Base-by-base conservation (phyloP, 805 yeast genomes). In the Kodamaea nitidulidarum region DNA sequence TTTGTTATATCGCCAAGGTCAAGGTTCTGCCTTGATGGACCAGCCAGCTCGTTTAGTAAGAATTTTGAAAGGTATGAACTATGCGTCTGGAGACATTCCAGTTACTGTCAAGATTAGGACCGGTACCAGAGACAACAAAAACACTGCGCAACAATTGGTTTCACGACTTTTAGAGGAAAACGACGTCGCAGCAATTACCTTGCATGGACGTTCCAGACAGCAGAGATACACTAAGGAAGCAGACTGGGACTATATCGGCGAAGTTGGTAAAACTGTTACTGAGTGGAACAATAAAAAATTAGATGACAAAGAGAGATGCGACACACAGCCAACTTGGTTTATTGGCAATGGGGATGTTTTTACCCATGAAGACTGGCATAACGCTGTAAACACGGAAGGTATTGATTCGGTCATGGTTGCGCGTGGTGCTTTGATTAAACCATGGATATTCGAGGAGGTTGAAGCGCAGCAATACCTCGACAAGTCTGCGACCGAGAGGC, bases 401-500 rank as follows among this genome's bases (percentile, higher is more conserved):
- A 80, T 91, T 42, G 98, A 93, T 64, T 80, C 93, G 21, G 95
- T 88, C 12, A 93, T 95, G 97, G 87, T 93, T 39, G 98, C 98
- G 2, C 76, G 99, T 55, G 98, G 98, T 40, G 98, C 98, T 2
- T 74, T 93, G 48, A 90, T 93, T 58, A 93, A 93, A 64, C 99
- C 99, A 25, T 93, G 99, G 99, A 86, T 93, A 37, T 93, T 91
- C 51, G 97, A 93, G 66, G 99, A 93, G 64, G 77, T 93, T 41
- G 95, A 91, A 42, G 71, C 91, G 5, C 79, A 81, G 52, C 98
- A 93, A 61, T 81, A 88, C 59, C 63, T 93, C 46, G 99, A 93
- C 61, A 93, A 91, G 65, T 71, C 87, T 2, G 81, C 96, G n/a
- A 70, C 82, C 15, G 97, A 93, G 63, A 77, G 99, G 60, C 74